Evolutionary conservation across 331 rosid species (phyloP).

Genomic region (Quercus tomentella): DNA sequence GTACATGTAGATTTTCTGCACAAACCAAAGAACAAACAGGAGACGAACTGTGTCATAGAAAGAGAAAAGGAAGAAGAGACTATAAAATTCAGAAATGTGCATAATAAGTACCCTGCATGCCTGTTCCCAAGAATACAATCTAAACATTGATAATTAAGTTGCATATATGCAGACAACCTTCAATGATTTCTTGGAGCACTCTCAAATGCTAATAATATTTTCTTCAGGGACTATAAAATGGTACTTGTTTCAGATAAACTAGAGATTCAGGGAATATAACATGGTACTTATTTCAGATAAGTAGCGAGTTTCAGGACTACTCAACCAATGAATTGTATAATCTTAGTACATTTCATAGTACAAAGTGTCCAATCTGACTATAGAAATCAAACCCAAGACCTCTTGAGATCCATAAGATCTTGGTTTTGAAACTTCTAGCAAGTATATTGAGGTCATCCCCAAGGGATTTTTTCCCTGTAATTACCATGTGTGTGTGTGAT

Average conservation of each 20-base stretch:
- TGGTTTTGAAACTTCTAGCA: too few species aligned
- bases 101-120: background rate
- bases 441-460: too few species aligned
- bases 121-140: background rate
- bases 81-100: background rate
- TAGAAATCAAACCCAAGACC: too few species aligned
- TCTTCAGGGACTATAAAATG: background rate
- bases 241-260: background rate
- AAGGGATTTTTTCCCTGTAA: too few species aligned
- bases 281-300: too few species aligned
- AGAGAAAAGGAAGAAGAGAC: background rate
- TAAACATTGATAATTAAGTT: background rate
- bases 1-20: conserved; percentile 91
- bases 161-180: background rate
- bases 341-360: too few species aligned
- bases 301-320: too few species aligned
- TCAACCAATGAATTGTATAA: too few species aligned
- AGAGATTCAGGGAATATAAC: too few species aligned
- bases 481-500: too few species aligned
- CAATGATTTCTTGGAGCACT: background rate
- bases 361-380: too few species aligned
- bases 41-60: background rate
- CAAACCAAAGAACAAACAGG: conserved; percentile 6
- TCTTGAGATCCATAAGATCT: too few species aligned
- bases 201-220: background rate